phyloP scores from a whole-genome alignment of 2,329 filamentous ascomycete genomes.

The Colletotrichum sp. region DNA sequence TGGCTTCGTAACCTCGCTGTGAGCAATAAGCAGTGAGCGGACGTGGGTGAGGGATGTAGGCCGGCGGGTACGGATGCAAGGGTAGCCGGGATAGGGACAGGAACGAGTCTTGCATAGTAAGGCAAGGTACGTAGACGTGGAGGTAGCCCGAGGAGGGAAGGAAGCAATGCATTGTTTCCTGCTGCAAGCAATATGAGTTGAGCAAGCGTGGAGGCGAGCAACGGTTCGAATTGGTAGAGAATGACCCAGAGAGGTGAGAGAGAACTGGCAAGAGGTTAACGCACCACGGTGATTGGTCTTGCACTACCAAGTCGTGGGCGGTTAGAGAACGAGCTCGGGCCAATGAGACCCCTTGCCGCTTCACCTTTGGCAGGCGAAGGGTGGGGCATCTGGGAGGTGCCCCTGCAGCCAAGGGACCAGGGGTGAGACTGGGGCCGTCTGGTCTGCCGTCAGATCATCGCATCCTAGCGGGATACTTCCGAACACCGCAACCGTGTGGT shows the following conservation, averaged over 20 bases:
- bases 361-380: constrained; percentile 24
- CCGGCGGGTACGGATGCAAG: constrained; percentile 11
- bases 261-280: constrained; percentile 1
- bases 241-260: background rate
- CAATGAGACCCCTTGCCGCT: constrained; percentile 37
- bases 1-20: background rate
- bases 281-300: constrained; percentile 31
- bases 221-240: background rate
- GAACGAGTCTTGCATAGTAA: background rate
- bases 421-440: constrained; percentile 18
- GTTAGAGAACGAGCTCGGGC: constrained; percentile 36
- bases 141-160: background rate
- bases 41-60: constrained; percentile 17
- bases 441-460: constrained; percentile 20
- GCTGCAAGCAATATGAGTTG: constrained; percentile 1
- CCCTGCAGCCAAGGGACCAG: constrained; percentile 16
- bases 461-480: constrained; percentile 1
- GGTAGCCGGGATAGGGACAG: background rate
- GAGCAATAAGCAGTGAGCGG: background rate
- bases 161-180: background rate
- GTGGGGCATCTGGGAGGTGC: background rate
- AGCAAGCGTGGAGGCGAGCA: background rate
- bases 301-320: constrained; percentile 35
- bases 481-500: fast-evolving
- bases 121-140: background rate